Conservation (phyloP, 2,329 filamentous ascomycete genomes). For the Ophiostoma himal-ulmi region DNA sequence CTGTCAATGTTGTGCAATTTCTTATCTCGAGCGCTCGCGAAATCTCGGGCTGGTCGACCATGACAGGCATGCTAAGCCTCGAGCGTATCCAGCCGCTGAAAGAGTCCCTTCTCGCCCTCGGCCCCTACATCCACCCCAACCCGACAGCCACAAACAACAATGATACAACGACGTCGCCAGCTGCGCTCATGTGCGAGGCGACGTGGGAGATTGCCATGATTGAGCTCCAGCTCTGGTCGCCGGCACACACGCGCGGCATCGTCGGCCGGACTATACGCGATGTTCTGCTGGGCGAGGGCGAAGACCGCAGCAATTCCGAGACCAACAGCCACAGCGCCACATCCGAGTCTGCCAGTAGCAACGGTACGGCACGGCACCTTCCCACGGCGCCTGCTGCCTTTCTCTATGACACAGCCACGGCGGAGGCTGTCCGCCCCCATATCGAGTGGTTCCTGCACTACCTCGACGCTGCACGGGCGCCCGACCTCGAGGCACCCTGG, state of each 20-base stretch:
- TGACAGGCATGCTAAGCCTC: conserved; percentile 38
- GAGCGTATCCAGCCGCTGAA: conserved; percentile 36
- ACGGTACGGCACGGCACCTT: conserved; percentile 31
- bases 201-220: conserved; percentile 41
- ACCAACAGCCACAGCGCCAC: neutral
- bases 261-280: conserved; percentile 36
- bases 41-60: conserved; percentile 40
- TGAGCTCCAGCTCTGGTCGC: conserved; percentile 39
- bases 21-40: conserved; percentile 39
- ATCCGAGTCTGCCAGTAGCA: conserved; percentile 13
- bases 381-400: conserved; percentile 31
- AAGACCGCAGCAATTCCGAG: neutral
- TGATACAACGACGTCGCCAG: conserved; percentile 7
- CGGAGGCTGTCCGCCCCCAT: conserved; percentile 31
- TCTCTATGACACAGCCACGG: conserved; percentile 32
- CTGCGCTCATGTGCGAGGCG: conserved; percentile 31
- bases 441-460: conserved; percentile 23
- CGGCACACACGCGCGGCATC: conserved; percentile 36
- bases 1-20: conserved; percentile 39
- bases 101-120: conserved; percentile 34
- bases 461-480: conserved; percentile 21
- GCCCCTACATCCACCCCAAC: conserved; percentile 30
- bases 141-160: conserved; percentile 13
- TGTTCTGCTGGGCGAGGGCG: conserved; percentile 26
- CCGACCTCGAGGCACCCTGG: conserved; percentile 36